A percentile compares a stretch with the other conserved stretches of the same genome.
Conservation (phyloP, 1,139 yeast species). For the Spencermartinsiella ligniputridi region DNA sequence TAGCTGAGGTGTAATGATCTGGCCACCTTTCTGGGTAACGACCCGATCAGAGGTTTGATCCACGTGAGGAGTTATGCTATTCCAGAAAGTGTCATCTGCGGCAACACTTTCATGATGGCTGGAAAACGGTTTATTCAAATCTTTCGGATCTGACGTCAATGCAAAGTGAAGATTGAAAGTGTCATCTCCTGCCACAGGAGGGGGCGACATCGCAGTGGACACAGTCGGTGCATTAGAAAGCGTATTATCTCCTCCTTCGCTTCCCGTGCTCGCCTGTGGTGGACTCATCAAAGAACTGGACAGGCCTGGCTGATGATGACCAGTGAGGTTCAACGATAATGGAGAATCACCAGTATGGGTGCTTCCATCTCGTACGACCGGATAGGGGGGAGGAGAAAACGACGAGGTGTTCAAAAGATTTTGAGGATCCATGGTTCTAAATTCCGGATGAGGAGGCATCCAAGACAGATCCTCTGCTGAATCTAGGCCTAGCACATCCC, state of each 20-base stretch:
- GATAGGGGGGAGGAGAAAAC: background rate
- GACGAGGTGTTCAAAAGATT: background rate
- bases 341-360: conserved; percentile 15
- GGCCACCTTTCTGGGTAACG: conserved; percentile 15
- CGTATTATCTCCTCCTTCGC: conserved; percentile 12
- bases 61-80: conserved; percentile 1
- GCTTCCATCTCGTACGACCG: conserved; percentile 3
- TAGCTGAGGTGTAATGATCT: conserved; percentile 61
- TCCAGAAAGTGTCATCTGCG: conserved; percentile 6
- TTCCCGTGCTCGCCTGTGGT: conserved; percentile 14
- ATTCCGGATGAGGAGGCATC: conserved; percentile 19
- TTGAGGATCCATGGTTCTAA: conserved; percentile 4
- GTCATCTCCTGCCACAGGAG: conserved; percentile 13
- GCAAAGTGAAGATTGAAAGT: conserved; percentile 5
- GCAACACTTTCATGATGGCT: conserved; percentile 1
- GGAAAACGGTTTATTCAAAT: conserved; percentile 1
- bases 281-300: conserved; percentile 6
- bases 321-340: conserved; percentile 10
- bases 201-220: conserved; percentile 22
- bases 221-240: conserved; percentile 7
- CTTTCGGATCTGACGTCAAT: background rate
- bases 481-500: conserved; percentile 14
- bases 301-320: background rate
- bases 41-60: background rate
- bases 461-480: conserved; percentile 19